A percentile compares a stretch with the other conserved stretches of the same genome.
Evolutionary conservation across 2,329 filamentous ascomycete genomes (phyloP).

Genomic region (Paramyrothecium roridum): DNA sequence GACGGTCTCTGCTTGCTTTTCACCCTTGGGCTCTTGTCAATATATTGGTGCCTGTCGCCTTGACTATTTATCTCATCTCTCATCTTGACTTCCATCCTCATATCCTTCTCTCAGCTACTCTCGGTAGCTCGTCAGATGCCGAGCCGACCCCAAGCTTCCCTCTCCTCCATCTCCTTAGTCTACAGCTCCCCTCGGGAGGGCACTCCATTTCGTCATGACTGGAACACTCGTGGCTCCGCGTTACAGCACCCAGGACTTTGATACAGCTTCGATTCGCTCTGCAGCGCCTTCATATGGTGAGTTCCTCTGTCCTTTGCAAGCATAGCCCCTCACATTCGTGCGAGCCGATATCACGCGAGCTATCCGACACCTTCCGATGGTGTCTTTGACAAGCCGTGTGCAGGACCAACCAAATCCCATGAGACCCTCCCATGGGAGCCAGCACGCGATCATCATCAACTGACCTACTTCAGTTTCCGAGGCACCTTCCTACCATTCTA

Average conservation of each 20-base stretch:
- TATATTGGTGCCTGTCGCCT: not conserved
- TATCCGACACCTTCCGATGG: not conserved
- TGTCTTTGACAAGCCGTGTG: not conserved
- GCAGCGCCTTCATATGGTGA: conserved; percentile 66
- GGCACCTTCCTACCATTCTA: conserved; percentile 62
- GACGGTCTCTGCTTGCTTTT: not conserved
- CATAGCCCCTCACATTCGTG: not conserved
- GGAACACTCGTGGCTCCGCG: conserved; percentile 25
- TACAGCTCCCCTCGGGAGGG: conserved; percentile 7
- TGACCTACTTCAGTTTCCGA: conserved; percentile 50
- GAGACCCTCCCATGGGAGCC: conserved; percentile 1
- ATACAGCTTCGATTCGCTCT: conserved; percentile 65
- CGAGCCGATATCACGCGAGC: not conserved
- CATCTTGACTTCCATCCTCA: not conserved
- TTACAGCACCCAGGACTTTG: conserved; percentile 54
- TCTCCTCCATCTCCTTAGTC: conserved; percentile 12
- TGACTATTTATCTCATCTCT: not conserved
- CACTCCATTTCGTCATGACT: conserved; percentile 23
- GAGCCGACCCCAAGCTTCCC: conserved; percentile 13
- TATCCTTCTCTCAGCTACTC: not conserved
- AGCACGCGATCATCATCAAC: conserved; percentile 13
- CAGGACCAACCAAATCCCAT: conserved; percentile 5
- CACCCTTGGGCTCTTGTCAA: not conserved
- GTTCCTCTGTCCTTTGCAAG: conserved; percentile 18
- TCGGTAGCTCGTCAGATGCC: conserved; percentile 16